Evolutionary conservation across 2,329 filamentous ascomycete genomes (phyloP).

Genomic region (Aspergillus niger): DNA sequence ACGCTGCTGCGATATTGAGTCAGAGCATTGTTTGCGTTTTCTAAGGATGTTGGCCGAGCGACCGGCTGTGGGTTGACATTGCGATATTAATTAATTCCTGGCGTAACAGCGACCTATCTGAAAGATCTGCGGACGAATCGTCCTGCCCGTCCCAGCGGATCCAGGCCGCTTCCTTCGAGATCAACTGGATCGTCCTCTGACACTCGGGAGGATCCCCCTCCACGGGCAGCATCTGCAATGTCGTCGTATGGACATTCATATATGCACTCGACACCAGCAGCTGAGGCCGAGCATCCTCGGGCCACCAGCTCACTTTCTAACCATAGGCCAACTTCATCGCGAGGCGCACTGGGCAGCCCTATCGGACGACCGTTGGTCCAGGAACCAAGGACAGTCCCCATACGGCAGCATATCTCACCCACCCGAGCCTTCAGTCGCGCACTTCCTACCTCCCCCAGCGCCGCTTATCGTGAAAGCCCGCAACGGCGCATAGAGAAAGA

Average conservation of each 20-base stretch:
- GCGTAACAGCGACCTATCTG: slow-evolving; percentile 58
- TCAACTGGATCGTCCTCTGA: slow-evolving; percentile 34
- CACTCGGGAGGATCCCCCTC: slow-evolving; percentile 35
- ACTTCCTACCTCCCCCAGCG: slow-evolving; percentile 38
- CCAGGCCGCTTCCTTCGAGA: slow-evolving; percentile 59
- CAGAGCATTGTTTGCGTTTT: slow-evolving; percentile 21
- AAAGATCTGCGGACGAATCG: slow-evolving; percentile 61
- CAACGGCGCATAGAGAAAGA: slow-evolving; percentile 60
- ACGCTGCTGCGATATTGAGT: slow-evolving; percentile 17
- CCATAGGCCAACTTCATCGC: slow-evolving; percentile 38
- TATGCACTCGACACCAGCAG: slow-evolving; percentile 19
- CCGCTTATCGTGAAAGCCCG: slow-evolving; percentile 56
- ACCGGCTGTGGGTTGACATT: slow-evolving; percentile 17
- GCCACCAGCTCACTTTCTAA: slow-evolving; percentile 44
- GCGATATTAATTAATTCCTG: slow-evolving; percentile 13
- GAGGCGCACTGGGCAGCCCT: slow-evolving; percentile 30
- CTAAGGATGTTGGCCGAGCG: slow-evolving; percentile 20
- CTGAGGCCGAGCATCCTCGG: slow-evolving; percentile 34
- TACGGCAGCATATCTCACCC: slow-evolving; percentile 42
- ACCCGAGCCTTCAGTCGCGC: slow-evolving; percentile 35
- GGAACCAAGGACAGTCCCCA: slow-evolving; percentile 35
- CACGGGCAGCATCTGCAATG: slow-evolving; percentile 47
- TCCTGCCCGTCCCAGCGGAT: slow-evolving; percentile 60
- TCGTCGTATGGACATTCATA: slow-evolving; percentile 36
- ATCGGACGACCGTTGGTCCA: slow-evolving; percentile 43